Evolutionary conservation across 441 rosid species (phyloP), one percentile per base, ranked within the genome.

Genomic region (Erodium trifolium): DNA sequence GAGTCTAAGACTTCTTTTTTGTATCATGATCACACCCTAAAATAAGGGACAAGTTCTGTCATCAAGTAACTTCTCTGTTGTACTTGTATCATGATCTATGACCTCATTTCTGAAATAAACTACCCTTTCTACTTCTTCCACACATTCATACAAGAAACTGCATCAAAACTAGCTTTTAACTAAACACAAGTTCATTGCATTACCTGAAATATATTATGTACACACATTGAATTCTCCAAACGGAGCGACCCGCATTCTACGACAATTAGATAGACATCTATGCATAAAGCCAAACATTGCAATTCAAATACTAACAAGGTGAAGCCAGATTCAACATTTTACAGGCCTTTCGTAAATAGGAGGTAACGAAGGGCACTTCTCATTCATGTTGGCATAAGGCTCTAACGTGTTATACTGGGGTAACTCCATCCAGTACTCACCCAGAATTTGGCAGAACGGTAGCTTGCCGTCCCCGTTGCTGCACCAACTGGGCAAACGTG

Each of bases 301-400:
- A 45, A 9, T 45, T 45, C 51, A 45, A 45, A 9, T 12, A 45
- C 51, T 45, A 10, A 45, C 51, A 45, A 45, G 51, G 12, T 9
- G 51, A 45, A 45, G n/a, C 13, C 51, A 45, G 13, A 12, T 45
- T 45, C 51, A 45, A 12, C 51, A 45, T 45, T 45, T 9, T 13
- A 11, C 11, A 10, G 96, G 92, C 83, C 97, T 83, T 34, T 84
- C 89, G 41, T 93, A 93, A 72, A n/a, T 63, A 51, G 99, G 92
- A 78, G 99, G 97, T 35, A 91, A 79, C 51, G 99, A 93, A 10
- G 99, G 99, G 63, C 99, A 93, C 74, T 82, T 79, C 84, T 93
- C 84, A 35, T 89, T 91, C 97, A 93, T 93, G 71, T 89, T 85
- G 31, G 92, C 80, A 79, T 91, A 93, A 4, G 96, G 92, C 60